Evolutionary conservation across 768 basidiomycete genomes (phyloP).

Genomic region (Collybia mongolica): DNA sequence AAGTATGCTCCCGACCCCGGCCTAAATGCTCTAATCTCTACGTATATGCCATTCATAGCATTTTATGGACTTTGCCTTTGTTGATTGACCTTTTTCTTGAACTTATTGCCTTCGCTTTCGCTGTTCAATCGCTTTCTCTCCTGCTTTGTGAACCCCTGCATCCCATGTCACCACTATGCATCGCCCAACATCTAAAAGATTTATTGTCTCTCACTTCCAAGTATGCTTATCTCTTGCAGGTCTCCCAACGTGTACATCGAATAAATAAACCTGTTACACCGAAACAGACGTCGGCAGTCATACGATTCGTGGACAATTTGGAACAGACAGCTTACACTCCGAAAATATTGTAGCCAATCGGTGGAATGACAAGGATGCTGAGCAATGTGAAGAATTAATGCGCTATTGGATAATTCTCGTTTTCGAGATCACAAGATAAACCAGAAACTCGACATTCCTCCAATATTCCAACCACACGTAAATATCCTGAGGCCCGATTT

Average conservation of each 20-base stretch:
- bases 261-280: too few species aligned
- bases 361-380: too few species aligned
- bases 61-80: conserved; percentile 5
- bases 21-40: conserved; percentile 9
- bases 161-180: neutral
- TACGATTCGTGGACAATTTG: too few species aligned
- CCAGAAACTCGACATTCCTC: conserved; percentile 1
- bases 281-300: neutral
- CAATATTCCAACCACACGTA: conserved; percentile 10
- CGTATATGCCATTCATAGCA: neutral
- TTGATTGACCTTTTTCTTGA: conserved; percentile 10
- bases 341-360: too few species aligned
- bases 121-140: conserved; percentile 16
- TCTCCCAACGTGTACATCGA: too few species aligned
- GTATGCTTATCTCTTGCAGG: too few species aligned
- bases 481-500: neutral
- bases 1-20: conserved; percentile 31
- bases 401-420: too few species aligned
- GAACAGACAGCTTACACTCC: too few species aligned
- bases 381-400: neutral
- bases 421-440: neutral
- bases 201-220: neutral
- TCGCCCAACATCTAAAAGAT: neutral
- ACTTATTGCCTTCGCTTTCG: conserved; percentile 24
- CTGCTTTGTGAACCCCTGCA: conserved; percentile 14